phyloP scores from a whole-genome alignment of 2,329 filamentous ascomycete species.

The Neoascochyta sp. region DNA sequence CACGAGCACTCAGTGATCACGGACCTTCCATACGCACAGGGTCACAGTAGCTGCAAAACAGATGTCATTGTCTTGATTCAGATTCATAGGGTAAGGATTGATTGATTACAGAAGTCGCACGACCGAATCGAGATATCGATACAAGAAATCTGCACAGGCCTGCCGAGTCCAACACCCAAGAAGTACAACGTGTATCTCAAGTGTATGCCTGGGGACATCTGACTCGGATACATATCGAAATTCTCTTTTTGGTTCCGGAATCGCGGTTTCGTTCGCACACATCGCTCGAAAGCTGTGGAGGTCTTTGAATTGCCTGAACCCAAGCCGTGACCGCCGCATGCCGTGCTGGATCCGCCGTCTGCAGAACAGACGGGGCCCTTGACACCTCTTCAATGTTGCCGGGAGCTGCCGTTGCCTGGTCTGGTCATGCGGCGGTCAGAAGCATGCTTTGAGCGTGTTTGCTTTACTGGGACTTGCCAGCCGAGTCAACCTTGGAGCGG shows the following conservation, averaged over 20 bases:
- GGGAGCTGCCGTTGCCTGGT: conserved; percentile 6
- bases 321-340: conserved; percentile 30
- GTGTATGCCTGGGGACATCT: conserved; percentile 15
- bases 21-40: neutral
- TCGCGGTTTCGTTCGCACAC: conserved; percentile 15
- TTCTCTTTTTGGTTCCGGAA: conserved; percentile 19
- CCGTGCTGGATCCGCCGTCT: conserved; percentile 8
- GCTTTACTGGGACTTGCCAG: conserved; percentile 42
- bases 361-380: conserved; percentile 12
- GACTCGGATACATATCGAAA: conserved; percentile 25
- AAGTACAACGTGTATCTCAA: conserved; percentile 14
- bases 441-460: conserved; percentile 12
- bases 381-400: conserved; percentile 3
- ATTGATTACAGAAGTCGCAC: conserved; percentile 2
- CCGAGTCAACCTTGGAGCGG: conserved; percentile 79
- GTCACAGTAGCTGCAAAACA: neutral
- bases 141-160: conserved; percentile 4
- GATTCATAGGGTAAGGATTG: neutral
- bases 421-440: conserved; percentile 32
- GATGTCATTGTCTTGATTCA: neutral
- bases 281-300: conserved; percentile 17
- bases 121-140: conserved; percentile 2
- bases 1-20: no score
- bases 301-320: conserved; percentile 20
- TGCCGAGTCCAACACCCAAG: conserved; percentile 13